Evolutionary conservation across 2,329 filamentous ascomycete genomes (phyloP).

Genomic region (Talaromyces albobiverticillius): DNA sequence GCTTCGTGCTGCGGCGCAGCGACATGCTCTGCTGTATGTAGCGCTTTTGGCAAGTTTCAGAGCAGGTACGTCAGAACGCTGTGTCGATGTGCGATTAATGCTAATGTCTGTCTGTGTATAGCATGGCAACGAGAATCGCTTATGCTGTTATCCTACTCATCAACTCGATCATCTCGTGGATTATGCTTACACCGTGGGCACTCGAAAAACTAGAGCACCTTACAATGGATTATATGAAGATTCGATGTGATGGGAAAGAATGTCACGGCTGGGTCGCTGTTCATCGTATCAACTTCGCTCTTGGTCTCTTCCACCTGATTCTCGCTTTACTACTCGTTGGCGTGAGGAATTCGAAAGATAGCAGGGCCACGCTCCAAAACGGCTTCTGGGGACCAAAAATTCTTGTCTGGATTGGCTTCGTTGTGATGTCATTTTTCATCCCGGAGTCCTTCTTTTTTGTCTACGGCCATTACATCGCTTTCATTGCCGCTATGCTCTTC

Average conservation of each 20-base stretch:
- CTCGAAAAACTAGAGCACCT: conserved; percentile 92
- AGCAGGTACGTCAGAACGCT: conserved; percentile 66
- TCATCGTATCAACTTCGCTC: conserved; percentile 95
- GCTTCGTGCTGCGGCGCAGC: conserved; percentile 95
- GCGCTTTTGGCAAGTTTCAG: conserved; percentile 92
- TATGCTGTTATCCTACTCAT: conserved; percentile 92
- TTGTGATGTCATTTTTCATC: conserved; percentile 92
- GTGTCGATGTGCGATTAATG: background rate
- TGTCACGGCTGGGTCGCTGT: conserved; percentile 96
- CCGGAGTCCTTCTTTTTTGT: conserved; percentile 92
- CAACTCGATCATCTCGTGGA: conserved; percentile 97
- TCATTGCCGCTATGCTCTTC: conserved; percentile 87
- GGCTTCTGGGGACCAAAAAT: conserved; percentile 99
- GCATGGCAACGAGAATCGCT: conserved; percentile 93
- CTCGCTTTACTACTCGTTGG: conserved; percentile 82
- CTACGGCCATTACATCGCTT: conserved; percentile 92
- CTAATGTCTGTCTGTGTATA: conserved; percentile 40
- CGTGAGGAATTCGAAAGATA: conserved; percentile 81
- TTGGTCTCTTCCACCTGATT: conserved; percentile 88
- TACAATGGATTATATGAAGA: conserved; percentile 92
- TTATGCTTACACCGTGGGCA: conserved; percentile 98
- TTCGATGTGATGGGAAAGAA: conserved; percentile 83
- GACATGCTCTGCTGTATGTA: conserved; percentile 93
- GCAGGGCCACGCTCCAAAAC: conserved; percentile 86
- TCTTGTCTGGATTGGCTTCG: conserved; percentile 78